Evolutionary conservation across 2,329 filamentous ascomycete species (phyloP).

Genomic region (Monosporascus ibericus): DNA sequence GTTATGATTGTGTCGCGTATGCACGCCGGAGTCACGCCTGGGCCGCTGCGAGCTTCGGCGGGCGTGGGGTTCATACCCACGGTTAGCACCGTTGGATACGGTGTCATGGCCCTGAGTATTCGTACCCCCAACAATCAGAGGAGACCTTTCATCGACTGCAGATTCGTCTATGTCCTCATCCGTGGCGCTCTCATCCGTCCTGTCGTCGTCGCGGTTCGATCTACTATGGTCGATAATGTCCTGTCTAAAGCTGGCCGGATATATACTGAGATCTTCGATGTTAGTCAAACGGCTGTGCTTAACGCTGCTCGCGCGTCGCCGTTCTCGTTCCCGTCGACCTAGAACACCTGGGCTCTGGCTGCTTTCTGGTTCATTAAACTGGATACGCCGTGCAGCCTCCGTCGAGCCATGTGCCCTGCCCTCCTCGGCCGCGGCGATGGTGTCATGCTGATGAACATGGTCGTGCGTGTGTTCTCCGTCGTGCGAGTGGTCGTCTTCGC

Average conservation of each 20-base stretch:
- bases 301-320: slow-evolving; percentile 40
- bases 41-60: slow-evolving; percentile 21
- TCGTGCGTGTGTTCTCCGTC: slow-evolving; percentile 47
- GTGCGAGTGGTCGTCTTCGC: slow-evolving; percentile 43
- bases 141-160: slow-evolving; percentile 30
- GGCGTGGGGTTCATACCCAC: slow-evolving; percentile 21
- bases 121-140: slow-evolving; percentile 24
- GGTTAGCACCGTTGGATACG: slow-evolving; percentile 17
- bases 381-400: slow-evolving; percentile 33
- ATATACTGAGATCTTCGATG: slow-evolving; percentile 72
- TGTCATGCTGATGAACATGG: slow-evolving; percentile 34
- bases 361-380: slow-evolving; percentile 31
- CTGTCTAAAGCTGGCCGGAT: slow-evolving; percentile 85
- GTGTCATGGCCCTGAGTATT: slow-evolving; percentile 20
- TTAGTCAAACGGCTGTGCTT: slow-evolving; percentile 56
- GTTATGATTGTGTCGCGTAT: slow-evolving; percentile 74
- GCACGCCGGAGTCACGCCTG: slow-evolving; percentile 48
- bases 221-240: slow-evolving; percentile 84
- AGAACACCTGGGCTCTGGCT: slow-evolving; percentile 21
- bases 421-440: slow-evolving; percentile 41
- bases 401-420: slow-evolving; percentile 38
- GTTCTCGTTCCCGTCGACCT: slow-evolving; percentile 33
- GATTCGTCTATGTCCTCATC: slow-evolving; percentile 37
- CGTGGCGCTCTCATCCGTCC: slow-evolving; percentile 47
- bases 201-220: slow-evolving; percentile 48